A percentile compares a stretch with the other conserved stretches of the same genome.
phyloP scores from a whole-genome alignment of 139 green algal genomes.

The Chloropicon primus region DNA sequence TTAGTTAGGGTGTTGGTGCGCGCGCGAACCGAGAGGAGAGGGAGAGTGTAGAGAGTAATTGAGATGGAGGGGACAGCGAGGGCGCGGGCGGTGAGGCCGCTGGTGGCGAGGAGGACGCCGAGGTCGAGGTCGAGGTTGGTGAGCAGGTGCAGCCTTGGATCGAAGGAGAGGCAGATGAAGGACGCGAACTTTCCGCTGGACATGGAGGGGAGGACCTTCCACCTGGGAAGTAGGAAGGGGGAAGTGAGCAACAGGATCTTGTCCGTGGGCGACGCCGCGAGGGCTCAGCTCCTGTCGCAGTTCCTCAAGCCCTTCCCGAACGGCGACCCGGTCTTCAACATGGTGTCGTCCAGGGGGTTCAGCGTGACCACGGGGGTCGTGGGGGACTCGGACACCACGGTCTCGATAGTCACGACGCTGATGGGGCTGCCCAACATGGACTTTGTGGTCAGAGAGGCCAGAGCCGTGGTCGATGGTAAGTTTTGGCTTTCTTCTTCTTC shows the following conservation, averaged over 20 bases:
- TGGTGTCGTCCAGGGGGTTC: constrained; percentile 49
- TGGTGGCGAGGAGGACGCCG: too few relatives aligned
- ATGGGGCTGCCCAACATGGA: constrained; percentile 66
- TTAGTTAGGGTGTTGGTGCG: too few relatives aligned
- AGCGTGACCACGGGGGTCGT: constrained; percentile 43
- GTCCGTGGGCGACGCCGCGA: constrained; percentile 40
- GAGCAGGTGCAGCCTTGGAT: too few relatives aligned
- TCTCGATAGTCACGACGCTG: constrained; percentile 51
- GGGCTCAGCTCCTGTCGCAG: constrained; percentile 38
- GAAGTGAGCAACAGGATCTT: constrained; percentile 60
- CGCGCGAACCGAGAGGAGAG: too few relatives aligned
- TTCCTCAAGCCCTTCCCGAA: constrained; percentile 30
- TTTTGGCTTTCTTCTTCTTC: too few relatives aligned
- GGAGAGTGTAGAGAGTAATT: too few relatives aligned
- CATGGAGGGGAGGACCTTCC: constrained; percentile 47
- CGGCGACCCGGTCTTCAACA: constrained; percentile 25
- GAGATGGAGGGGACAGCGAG: too few relatives aligned
- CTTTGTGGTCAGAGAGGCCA: constrained; percentile 40
- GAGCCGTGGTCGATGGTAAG: constrained; percentile 35
- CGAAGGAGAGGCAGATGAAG: constrained; percentile 16
- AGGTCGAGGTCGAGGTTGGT: too few relatives aligned
- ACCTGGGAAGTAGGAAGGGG: constrained; percentile 44
- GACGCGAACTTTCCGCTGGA: constrained; percentile 64
- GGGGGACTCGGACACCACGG: constrained; percentile 31
- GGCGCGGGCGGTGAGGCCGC: too few relatives aligned